phyloP scores from a whole-genome alignment of 805 yeast genomes.

The Candida verbasci region DNA sequence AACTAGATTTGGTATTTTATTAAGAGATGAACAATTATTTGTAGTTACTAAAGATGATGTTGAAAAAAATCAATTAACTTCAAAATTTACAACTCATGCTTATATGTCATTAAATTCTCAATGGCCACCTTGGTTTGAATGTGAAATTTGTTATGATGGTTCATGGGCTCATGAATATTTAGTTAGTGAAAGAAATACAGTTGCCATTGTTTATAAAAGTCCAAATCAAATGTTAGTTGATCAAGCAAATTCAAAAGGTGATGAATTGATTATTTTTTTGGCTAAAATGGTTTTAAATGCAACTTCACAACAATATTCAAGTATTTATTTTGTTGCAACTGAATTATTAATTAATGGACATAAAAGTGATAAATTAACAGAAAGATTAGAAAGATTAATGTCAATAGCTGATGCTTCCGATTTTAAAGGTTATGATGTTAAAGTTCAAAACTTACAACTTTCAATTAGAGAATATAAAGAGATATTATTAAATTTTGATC shows the following conservation, averaged over 20 bases:
- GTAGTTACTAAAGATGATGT: constrained; percentile 37
- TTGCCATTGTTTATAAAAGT: constrained; percentile 42
- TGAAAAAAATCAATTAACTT: constrained; percentile 24
- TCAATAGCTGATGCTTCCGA: constrained; percentile 34
- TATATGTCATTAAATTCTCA: constrained; percentile 49
- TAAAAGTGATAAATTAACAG: constrained; percentile 27
- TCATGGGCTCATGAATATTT: constrained; percentile 23
- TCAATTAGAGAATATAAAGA: constrained; percentile 24
- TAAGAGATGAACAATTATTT: constrained; percentile 53
- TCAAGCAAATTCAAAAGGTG: constrained; percentile 15
- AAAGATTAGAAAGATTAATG: constrained; percentile 35
- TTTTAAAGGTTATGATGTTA: constrained; percentile 28
- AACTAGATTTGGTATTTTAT: constrained; percentile 50
- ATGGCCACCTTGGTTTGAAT: constrained; percentile 92
- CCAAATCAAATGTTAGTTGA: constrained; percentile 51
- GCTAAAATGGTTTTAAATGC: constrained; percentile 37
- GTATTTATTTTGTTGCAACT: constrained; percentile 29
- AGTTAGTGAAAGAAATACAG: constrained; percentile 30
- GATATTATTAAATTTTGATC: constrained; percentile 38
- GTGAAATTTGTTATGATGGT: constrained; percentile 59
- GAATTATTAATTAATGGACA: constrained; percentile 30
- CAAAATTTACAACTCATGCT: constrained; percentile 41
- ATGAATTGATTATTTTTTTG: constrained; percentile 29
- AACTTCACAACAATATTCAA: constrained; percentile 34
- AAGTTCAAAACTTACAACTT: constrained; percentile 26